phyloP scores from a whole-genome alignment of 805 yeast species.

The Yamadazyma sp. region DNA sequence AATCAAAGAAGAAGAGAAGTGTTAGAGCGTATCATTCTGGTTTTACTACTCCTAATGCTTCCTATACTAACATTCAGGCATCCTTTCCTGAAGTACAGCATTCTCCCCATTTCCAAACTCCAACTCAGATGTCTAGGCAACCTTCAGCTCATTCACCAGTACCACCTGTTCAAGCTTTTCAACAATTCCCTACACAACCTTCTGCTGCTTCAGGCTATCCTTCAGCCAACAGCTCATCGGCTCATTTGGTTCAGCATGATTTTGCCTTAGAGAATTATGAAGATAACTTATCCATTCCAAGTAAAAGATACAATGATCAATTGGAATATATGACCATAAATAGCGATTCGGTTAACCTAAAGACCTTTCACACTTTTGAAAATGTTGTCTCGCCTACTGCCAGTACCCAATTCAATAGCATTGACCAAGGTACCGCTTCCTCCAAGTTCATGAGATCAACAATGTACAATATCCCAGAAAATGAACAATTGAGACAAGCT shows the following conservation, averaged over 20 bases:
- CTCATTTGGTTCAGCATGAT: constrained; percentile 3
- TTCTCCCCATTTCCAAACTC: not conserved
- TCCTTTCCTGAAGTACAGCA: too few relatives aligned
- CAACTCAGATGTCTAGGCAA: constrained; percentile 5
- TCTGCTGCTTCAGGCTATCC: not conserved
- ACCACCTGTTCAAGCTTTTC: too few relatives aligned
- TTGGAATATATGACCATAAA: constrained; percentile 20
- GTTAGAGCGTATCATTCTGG: constrained; percentile 31
- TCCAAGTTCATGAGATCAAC: constrained; percentile 77
- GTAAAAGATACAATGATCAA: constrained; percentile 21
- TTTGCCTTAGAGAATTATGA: constrained; percentile 1
- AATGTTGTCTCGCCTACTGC: constrained; percentile 83
- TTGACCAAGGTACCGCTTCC: constrained; percentile 83
- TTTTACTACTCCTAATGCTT: constrained; percentile 1
- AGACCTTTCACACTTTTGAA: constrained; percentile 65
- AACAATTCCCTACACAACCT: not conserved
- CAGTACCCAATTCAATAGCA: constrained; percentile 62
- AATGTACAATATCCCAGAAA: constrained; percentile 78
- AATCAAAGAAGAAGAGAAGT: constrained; percentile 25
- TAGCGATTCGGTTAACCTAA: constrained; percentile 30
- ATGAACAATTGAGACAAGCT: constrained; percentile 63
- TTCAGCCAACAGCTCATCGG: not conserved
- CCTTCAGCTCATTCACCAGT: constrained; percentile 1
- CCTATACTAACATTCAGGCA: not conserved
- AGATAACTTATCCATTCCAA: constrained; percentile 14